Conservation (phyloP, 2,329 filamentous ascomycete species). For the Elsinoe ampelina region DNA sequence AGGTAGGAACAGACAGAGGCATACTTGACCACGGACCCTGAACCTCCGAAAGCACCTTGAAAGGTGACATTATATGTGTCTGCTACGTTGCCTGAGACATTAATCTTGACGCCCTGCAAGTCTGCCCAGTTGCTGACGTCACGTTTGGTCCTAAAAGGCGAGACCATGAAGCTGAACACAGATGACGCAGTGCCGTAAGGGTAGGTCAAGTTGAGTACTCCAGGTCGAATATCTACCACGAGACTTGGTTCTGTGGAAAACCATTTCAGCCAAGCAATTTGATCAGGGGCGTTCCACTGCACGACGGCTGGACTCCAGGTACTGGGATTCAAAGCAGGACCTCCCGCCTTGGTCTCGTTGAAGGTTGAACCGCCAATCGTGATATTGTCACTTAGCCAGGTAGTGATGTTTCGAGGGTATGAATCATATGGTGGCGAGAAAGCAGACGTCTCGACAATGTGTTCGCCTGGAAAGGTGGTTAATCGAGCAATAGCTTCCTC, state of each 20-base stretch:
- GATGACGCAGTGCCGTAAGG: constrained; percentile 42
- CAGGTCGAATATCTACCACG: constrained; percentile 33
- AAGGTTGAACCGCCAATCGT: constrained; percentile 54
- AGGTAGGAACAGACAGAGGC: neutral
- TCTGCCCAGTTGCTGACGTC: constrained; percentile 41
- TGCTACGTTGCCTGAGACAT: constrained; percentile 38
- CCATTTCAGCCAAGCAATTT: constrained; percentile 31
- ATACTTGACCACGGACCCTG: constrained; percentile 30
- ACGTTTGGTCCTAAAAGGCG: constrained; percentile 36
- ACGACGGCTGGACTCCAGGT: constrained; percentile 52
- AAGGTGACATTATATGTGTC: constrained; percentile 35
- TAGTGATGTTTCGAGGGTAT: constrained; percentile 48
- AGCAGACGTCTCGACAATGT: constrained; percentile 43
- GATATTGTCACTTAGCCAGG: constrained; percentile 48
- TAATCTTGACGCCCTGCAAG: constrained; percentile 40
- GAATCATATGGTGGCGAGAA: constrained; percentile 52
- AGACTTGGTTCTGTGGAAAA: constrained; percentile 35
- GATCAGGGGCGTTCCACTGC: constrained; percentile 44
- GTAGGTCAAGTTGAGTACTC: constrained; percentile 43
- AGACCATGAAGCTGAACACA: constrained; percentile 44
- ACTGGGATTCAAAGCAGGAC: constrained; percentile 41
- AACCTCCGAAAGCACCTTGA: constrained; percentile 34
- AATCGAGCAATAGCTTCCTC: constrained; percentile 32
- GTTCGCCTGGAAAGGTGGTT: constrained; percentile 43
- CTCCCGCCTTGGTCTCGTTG: constrained; percentile 46